Percentiles rank a stretch among this genome's conserved stretches.
Conservation (phyloP, 1,139 yeast species). For the Yarrowia galli region DNA sequence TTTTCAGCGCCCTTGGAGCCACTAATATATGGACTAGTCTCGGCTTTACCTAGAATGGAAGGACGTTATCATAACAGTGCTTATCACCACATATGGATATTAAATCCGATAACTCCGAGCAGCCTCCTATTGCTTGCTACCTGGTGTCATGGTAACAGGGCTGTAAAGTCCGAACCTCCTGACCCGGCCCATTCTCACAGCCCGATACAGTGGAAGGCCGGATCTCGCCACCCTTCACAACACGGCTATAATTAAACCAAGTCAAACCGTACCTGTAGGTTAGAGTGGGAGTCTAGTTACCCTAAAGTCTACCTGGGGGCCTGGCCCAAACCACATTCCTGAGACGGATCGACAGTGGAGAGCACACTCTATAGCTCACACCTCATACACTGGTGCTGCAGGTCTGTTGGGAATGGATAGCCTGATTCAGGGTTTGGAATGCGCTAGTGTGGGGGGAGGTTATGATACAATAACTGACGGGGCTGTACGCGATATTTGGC, state of each 20-base stretch:
- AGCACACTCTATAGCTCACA: neutral
- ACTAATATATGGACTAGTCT: neutral
- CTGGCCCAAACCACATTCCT: slow-evolving; percentile 9
- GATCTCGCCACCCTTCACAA: neutral
- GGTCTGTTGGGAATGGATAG: slow-evolving; percentile 5
- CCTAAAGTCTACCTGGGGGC: neutral
- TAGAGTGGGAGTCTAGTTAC: slow-evolving; percentile 1
- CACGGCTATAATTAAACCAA: slow-evolving; percentile 28
- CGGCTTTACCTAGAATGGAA: neutral
- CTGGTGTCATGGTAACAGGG: neutral
- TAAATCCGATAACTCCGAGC: slow-evolving; percentile 16
- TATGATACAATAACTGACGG: too few relatives aligned
- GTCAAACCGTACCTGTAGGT: too few relatives aligned
- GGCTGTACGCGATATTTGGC: too few relatives aligned
- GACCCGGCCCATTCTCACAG: slow-evolving; percentile 29
- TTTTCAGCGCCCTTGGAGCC: neutral
- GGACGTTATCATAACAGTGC: neutral
- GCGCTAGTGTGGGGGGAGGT: neutral
- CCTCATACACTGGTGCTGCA: neutral
- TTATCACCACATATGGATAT: neutral
- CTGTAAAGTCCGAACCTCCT: neutral
- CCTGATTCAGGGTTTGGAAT: slow-evolving; percentile 10
- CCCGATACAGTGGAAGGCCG: neutral
- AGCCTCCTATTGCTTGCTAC: neutral
- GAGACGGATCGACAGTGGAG: slow-evolving; percentile 5